These are phyloP conservation scores for Penicillium frequentans DNA, from an alignment of 2,329 filamentous ascomycete genomes.

Conservation along the genomic window DNA sequence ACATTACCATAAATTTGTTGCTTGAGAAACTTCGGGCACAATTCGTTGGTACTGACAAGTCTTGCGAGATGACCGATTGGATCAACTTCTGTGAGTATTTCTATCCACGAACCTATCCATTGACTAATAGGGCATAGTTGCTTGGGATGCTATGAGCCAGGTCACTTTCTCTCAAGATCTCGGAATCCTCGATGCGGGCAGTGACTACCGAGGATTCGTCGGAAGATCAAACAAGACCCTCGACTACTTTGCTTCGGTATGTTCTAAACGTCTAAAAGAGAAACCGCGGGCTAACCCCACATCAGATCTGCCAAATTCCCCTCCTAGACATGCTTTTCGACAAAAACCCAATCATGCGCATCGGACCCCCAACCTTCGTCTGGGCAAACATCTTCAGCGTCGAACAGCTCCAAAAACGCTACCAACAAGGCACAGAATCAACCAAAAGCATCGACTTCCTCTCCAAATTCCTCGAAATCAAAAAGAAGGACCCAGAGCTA, in stretches of 20 bases:
- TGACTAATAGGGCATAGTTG: background rate
- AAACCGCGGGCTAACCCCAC: background rate
- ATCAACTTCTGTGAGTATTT: slow-evolving; percentile 23
- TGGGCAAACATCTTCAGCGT: slow-evolving; percentile 16
- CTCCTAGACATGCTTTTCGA: slow-evolving; percentile 20
- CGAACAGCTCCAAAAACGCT: slow-evolving; percentile 14
- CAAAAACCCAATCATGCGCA: slow-evolving; percentile 27
- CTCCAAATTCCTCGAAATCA: slow-evolving; percentile 10
- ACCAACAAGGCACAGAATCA: background rate
- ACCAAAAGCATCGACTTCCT: slow-evolving; percentile 8
- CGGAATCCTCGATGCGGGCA: slow-evolving; percentile 23
- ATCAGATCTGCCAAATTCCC: slow-evolving; percentile 24
- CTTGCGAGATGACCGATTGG: slow-evolving; percentile 44
- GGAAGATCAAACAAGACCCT: slow-evolving; percentile 16
- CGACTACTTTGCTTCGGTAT: slow-evolving; percentile 23
- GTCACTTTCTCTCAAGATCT: slow-evolving; percentile 23
- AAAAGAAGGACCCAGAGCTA: slow-evolving; percentile 12
- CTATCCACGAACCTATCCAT: background rate
- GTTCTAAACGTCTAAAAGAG: background rate
- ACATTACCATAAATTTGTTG: slow-evolving; percentile 31
- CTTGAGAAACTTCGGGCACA: slow-evolving; percentile 30
- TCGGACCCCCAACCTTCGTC: slow-evolving; percentile 20
- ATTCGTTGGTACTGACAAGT: slow-evolving; percentile 29
- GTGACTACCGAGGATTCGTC: slow-evolving; percentile 19
- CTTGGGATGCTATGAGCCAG: slow-evolving; percentile 23